Conservation (phyloP, 148 eudicot genomes). For the Limonium bicolor region DNA sequence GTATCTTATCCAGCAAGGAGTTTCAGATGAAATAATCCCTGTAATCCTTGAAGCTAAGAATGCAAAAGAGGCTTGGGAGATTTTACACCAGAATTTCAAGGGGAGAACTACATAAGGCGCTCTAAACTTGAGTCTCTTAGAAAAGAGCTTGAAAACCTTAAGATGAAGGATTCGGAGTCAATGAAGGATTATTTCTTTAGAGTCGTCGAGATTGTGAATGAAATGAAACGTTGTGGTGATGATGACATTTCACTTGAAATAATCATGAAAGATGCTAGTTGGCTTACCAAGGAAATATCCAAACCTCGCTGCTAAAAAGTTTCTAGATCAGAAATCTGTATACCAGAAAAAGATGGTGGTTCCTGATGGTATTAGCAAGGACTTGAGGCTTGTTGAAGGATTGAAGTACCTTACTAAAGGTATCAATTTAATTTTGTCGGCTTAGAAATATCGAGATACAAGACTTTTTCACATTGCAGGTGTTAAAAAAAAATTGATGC, state of each 20-base stretch:
- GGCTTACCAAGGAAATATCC: constrained; percentile 2
- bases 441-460: no score
- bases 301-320: no score
- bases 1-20: not conserved
- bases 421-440: no score
- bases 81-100: not conserved
- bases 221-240: constrained; percentile 4
- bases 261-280: constrained; percentile 2
- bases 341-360: no score
- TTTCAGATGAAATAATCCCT: not conserved
- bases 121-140: constrained; percentile 3
- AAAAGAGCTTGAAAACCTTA: constrained; percentile 8
- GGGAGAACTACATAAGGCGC: not conserved
- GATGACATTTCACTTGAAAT: not conserved
- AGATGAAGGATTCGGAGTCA: constrained; percentile 3
- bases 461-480: no score
- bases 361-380: no score
- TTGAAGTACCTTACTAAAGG: no score
- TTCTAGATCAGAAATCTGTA: no score
- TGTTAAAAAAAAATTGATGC: no score
- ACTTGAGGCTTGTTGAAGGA: no score
- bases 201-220: constrained; percentile 2
- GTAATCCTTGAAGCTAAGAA: constrained; percentile 6
- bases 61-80: constrained; percentile 9
- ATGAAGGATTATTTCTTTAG: not conserved